Base-by-base conservation (phyloP, 768 basidiomycete species). In the Mycena leptocephala region DNA sequence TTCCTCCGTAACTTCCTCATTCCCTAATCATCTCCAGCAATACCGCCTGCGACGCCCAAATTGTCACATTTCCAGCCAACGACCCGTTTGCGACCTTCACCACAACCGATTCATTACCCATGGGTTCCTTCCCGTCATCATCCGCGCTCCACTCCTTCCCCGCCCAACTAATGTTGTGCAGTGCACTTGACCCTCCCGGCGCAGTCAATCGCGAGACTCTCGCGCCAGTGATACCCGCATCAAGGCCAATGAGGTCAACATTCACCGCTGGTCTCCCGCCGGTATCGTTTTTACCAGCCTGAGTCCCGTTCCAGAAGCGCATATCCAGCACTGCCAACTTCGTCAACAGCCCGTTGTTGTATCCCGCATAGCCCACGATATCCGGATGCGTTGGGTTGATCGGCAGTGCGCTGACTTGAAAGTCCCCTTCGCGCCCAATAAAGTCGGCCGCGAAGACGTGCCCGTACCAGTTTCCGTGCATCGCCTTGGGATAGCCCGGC, bases 141-240 rank as follows among this genome's bases (percentile, higher is more conserved):
- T 56, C 58, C 16, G 70, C 70, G 9, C 51, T 72, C 48, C 48
- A 72, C 26, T 55, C 51, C 51, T 56, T 51, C 5, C 70, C 70
- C 3, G 62, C 70, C 61, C 61, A 72, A 7, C 62, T 72, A 20
- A 64, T 64, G 22, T 55, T 64, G 16, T 0, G 1, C 26, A 55
- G 20, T 6, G 5, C n/a, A 28, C 0, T 26, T 10, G 70, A 30
- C 5, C 70, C 70, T 56, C 51, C 62, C 26, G 62, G 48, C 30
- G 70, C 48, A 4, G 62, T 72, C 61, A 72, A 56, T 26, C 70
- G 33, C 48, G 70, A 72, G 13, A 72, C 62, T 37, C 70, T 53
- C 11, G 30, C 70, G 5, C 41, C 37, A 16, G 35, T 72, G 28
- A 72, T 56, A 1, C 11, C 39, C 8, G 62, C 35, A 30, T 22